These are phyloP conservation scores for Fusarium albidum DNA, from an alignment of 2,329 filamentous ascomycete species.

Conservation along the genomic window DNA sequence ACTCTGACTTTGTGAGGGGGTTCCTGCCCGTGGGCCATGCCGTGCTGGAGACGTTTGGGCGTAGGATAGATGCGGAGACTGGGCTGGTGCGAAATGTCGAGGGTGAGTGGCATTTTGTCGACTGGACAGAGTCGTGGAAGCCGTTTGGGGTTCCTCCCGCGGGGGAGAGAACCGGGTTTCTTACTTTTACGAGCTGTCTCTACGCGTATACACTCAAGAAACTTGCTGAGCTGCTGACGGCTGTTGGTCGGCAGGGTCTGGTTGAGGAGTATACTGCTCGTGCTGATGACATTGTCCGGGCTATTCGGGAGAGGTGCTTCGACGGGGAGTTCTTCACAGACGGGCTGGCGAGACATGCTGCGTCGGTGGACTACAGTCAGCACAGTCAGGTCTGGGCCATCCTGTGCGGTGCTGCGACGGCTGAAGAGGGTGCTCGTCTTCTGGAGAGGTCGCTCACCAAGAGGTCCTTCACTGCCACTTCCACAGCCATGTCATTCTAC, in stretches of 20 bases:
- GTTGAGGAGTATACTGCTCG: constrained; percentile 41
- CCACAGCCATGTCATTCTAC: constrained; percentile 32
- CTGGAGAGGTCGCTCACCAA: neutral
- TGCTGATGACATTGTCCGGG: constrained; percentile 29
- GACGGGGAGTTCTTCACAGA: constrained; percentile 44
- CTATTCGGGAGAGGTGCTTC: constrained; percentile 42
- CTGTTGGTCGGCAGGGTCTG: constrained; percentile 43
- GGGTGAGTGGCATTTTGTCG: constrained; percentile 44
- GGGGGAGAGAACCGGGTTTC: constrained; percentile 43
- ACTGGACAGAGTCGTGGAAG: constrained; percentile 41
- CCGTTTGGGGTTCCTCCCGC: constrained; percentile 48
- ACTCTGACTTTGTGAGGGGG: constrained; percentile 35
- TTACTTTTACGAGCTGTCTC: constrained; percentile 36
- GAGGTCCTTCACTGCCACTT: neutral
- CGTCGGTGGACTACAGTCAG: constrained; percentile 41
- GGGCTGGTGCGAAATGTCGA: neutral
- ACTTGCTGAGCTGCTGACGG: constrained; percentile 41
- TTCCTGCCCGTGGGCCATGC: constrained; percentile 44
- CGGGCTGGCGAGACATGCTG: constrained; percentile 41
- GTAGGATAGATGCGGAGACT: neutral
- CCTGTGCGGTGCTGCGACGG: constrained; percentile 38
- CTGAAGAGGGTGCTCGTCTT: neutral
- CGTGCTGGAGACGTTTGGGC: constrained; percentile 41
- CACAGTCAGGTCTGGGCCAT: constrained; percentile 48
- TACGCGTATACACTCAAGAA: constrained; percentile 48